phyloP scores from a whole-genome alignment of 2,329 filamentous ascomycete species.

The Fragosphaeria purpurea region DNA sequence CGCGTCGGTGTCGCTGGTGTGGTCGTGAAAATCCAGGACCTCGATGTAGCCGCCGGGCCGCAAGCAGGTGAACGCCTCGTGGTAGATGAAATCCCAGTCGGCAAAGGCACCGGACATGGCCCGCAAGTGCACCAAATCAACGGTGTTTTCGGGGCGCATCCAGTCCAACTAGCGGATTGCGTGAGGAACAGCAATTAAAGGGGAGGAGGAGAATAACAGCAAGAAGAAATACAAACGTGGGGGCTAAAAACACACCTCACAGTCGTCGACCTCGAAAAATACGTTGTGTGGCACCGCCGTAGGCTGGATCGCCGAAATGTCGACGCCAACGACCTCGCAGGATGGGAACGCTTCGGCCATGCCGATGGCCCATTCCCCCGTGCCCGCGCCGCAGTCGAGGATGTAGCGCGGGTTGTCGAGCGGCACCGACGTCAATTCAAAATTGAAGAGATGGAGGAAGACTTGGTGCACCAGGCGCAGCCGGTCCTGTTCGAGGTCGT shows the following conservation, averaged over 20 bases:
- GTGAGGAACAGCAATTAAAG: not conserved
- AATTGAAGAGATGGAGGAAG: slow-evolving; percentile 21
- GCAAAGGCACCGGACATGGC: slow-evolving; percentile 45
- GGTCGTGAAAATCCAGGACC: slow-evolving; percentile 30
- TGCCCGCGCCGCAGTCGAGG: slow-evolving; percentile 51
- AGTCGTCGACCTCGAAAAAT: slow-evolving; percentile 51
- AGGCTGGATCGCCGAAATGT: slow-evolving; percentile 50
- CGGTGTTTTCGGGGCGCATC: slow-evolving; percentile 40
- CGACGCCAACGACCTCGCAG: slow-evolving; percentile 48
- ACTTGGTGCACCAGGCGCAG: slow-evolving; percentile 24
- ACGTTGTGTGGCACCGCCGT: slow-evolving; percentile 46
- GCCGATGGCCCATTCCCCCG: slow-evolving; percentile 41
- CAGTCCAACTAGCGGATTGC: slow-evolving; percentile 30
- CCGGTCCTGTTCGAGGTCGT: slow-evolving; percentile 40
- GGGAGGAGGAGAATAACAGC: slow-evolving; percentile 7
- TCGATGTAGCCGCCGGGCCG: slow-evolving; percentile 45
- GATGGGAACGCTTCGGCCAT: slow-evolving; percentile 44
- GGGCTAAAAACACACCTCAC: slow-evolving; percentile 25
- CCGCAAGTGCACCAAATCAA: slow-evolving; percentile 48
- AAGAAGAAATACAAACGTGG: not conserved
- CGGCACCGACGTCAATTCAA: slow-evolving; percentile 23
- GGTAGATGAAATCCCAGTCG: slow-evolving; percentile 46
- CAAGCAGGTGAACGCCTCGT: slow-evolving; percentile 40
- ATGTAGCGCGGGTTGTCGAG: slow-evolving; percentile 31
- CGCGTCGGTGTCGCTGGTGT: slow-evolving; percentile 22